Base-by-base conservation (phyloP, 768 basidiomycete species). In the Strobilomyces echinocephalus region DNA sequence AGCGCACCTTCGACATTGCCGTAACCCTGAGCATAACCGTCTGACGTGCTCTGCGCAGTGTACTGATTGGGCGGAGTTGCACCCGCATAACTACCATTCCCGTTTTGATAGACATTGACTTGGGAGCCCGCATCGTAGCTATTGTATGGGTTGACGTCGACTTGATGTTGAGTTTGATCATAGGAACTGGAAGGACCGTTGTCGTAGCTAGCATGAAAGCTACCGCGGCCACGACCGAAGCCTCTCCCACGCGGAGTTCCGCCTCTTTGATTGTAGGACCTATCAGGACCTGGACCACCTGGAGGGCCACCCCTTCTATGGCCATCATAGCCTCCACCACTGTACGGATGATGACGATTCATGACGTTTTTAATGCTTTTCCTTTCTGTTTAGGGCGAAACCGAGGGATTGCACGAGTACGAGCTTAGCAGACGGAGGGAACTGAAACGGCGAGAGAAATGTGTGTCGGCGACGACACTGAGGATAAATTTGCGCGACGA, bases 331-430 rank as follows among this genome's bases (percentile, higher is more conserved):
- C 74, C 73, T 59, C 78, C 67, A 56, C 57, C 78, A 62, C 81
- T 81, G 73, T 93, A 93, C 24, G 91, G 91, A 80, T 92, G 88
- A 73, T 91, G 90, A 66, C 90, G 88, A 73, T 91, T 89, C 90
- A 93, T 92, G 50, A 52, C 46, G 50, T 24, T 54, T 66, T 56
- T 46, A 59, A 44, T 59, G 48, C 38, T 53, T 61, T 61, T 56
- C 55, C 54, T 48, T 55, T 64, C 69, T 67, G 67, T 66, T 54
- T 39, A 63, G 54, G 63, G 60, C 47, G 63, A 60, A 63, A 63
- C 45, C 52, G 59, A 49, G 55, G 46, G 43, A 56, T 58, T 58
- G 54, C 51, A 66, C 55, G 52, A 52, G 54, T 39, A 48, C 50
- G 59, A 49, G 61, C 66, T 68, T 68, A 67, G 55, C 50, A 36